phyloP scores from a whole-genome alignment of 345 rosid species.

The Crucihimalaya himalaica region DNA sequence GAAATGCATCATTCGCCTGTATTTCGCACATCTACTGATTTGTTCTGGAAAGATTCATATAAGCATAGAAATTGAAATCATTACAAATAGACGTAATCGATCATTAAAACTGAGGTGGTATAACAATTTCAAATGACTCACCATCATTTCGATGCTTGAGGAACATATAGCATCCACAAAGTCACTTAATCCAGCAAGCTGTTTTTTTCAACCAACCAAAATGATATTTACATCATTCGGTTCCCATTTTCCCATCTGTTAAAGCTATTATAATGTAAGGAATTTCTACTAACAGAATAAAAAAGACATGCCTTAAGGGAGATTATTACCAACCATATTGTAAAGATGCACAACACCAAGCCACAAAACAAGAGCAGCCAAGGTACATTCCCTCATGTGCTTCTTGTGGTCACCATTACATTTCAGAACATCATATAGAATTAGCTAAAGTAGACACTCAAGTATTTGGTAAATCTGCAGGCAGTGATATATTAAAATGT shows the following conservation, averaged over 20 bases:
- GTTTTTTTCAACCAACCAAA: constrained; percentile 95
- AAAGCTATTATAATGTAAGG: constrained; percentile 73
- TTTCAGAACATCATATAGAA: too few species aligned
- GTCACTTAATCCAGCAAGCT: constrained; percentile 68
- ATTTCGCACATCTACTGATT: constrained; percentile 91
- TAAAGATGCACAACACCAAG: too few species aligned
- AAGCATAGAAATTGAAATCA: constrained; percentile 15
- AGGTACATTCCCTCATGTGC: too few species aligned
- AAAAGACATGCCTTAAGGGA: not conserved
- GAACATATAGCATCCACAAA: constrained; percentile 81
- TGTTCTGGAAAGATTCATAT: constrained; percentile 58
- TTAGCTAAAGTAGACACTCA: too few species aligned
- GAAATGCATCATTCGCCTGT: constrained; percentile 82
- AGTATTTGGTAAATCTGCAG: too few species aligned
- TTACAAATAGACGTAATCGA: constrained; percentile 1
- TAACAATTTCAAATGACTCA: constrained; percentile 38
- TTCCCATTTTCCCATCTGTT: constrained; percentile 85
- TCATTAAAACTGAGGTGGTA: not conserved
- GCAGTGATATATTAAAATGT: too few species aligned
- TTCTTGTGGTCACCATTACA: too few species aligned
- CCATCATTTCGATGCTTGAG: constrained; percentile 80
- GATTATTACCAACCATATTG: constrained; percentile 65
- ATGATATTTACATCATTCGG: constrained; percentile 97
- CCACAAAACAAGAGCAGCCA: too few species aligned
- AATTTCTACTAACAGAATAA: constrained; percentile 55